A percentile compares a stretch with the other conserved stretches of the same genome.
Evolutionary conservation across 176 grass and related monocot genomes (phyloP).

Genomic region (Oryza australiensis): DNA sequence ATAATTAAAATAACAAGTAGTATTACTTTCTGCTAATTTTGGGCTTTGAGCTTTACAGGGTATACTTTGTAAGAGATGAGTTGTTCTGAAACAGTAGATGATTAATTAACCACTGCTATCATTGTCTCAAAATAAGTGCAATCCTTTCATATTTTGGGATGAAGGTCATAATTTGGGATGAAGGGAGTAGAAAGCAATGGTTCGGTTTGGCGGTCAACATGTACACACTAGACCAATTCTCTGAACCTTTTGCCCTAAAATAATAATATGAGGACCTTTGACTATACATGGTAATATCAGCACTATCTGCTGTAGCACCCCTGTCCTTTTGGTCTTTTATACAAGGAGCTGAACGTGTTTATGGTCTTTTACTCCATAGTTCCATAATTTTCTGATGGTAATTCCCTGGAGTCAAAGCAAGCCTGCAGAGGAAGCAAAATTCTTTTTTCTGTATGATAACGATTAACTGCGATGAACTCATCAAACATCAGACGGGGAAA

Average conservation of each 20-base stretch:
- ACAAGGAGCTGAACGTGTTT: conserved; percentile 6
- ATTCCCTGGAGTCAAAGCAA: conserved; percentile 50
- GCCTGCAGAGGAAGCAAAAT: conserved; percentile 45
- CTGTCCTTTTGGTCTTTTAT: conserved; percentile 20
- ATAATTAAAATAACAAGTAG: conserved; percentile 2
- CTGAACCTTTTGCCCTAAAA: conserved; percentile 12
- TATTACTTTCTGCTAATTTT: conserved; percentile 6
- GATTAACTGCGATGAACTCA: conserved; percentile 41
- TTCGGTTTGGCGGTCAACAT: neutral
- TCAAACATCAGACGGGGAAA: conserved; percentile 39
- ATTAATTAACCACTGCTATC: neutral
- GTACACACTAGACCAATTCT: neutral
- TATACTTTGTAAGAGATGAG: neutral
- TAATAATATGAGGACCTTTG: neutral
- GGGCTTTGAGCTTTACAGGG: neutral
- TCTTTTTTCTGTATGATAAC: conserved; percentile 40
- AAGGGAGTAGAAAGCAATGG: neutral
- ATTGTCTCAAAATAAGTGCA: too few relatives aligned
- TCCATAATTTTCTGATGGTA: conserved; percentile 51
- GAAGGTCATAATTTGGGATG: too few relatives aligned
- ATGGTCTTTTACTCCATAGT: neutral
- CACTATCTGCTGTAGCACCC: neutral
- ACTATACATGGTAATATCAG: neutral
- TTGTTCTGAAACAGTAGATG: neutral
- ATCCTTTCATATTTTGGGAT: too few relatives aligned